Base-by-base conservation (phyloP, 2,329 filamentous ascomycete species). In the Fusarium sp. region DNA sequence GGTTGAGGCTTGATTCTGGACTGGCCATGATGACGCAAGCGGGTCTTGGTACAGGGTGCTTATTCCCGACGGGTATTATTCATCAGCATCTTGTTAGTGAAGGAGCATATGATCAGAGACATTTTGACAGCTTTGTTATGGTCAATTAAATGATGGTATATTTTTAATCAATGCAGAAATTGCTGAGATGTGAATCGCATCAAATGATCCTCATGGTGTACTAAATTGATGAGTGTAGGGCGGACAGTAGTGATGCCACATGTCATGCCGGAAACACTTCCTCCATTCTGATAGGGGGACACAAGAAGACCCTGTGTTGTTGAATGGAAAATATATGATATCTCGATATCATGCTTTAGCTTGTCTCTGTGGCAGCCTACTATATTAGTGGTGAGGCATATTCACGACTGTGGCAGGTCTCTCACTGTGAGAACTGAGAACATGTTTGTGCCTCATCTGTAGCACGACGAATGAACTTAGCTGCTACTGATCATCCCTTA, bases 11-110 rank as follows among this genome's bases (percentile, higher is more conserved):
- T 43, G 44, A 57, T 62, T 57, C 50, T 50, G 56, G 61, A 46
- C 59, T 50, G 59, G 61, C 44, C 30, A 38, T 42, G 50, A 64
- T 64, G 61, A 64, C 61, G 61, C 61, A 64, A 64, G 59, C 49
- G 59, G 60, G 44, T 30, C 27, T 43, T 15, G 20, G 29, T 25
- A 29, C 20, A 8, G 20, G 10, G 42, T 12, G 2, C 30, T 38
- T 24, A 42, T 52, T 40, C 3, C n/a, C 8, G 32, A 8, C 4
- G 14, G 18, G 30, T 7, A 57, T 57, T 57, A 40, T 42, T 43
- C 43, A 57, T 20, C 44, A 46, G 20, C 16, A 29, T 3, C 12
- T 7, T 15, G 42, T 43, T 24, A 43, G n/a, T 43, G 42, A 43
- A 40, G 18, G 8, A 4, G 4, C 15, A n/a, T 30, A 6, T 10